These are phyloP conservation scores for Malus asiatica DNA, from an alignment of 306 rosid species.

Conservation along the genomic window DNA sequence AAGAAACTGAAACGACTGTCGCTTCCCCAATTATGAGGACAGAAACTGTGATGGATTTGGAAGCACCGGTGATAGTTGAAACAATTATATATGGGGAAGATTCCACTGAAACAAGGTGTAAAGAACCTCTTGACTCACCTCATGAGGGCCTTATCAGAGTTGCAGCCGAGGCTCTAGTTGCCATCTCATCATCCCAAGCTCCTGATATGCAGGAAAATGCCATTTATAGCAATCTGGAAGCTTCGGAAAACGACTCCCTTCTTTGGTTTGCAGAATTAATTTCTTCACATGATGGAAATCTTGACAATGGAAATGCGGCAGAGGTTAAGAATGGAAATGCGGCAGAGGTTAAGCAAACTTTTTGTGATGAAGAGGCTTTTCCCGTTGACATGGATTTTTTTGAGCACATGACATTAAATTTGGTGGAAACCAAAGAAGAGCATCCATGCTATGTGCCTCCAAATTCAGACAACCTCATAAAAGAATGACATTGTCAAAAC, in stretches of 20 bases:
- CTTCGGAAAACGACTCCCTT: conserved; percentile 32
- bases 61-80: too few species aligned
- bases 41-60: too few species aligned
- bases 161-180: conserved; percentile 75
- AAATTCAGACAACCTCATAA: conserved; percentile 38
- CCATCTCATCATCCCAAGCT: conserved; percentile 41
- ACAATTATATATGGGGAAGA: too few species aligned
- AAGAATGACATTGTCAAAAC: too few species aligned
- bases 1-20: too few species aligned
- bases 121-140: too few species aligned
- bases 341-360: conserved; percentile 9
- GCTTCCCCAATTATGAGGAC: too few species aligned
- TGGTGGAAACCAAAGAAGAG: conserved; percentile 49
- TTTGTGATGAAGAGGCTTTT: conserved; percentile 24
- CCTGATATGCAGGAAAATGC: conserved; percentile 12
- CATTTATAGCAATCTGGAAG: conserved; percentile 20
- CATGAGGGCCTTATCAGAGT: conserved; percentile 7
- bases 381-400: conserved; percentile 44
- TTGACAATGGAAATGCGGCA: conserved; percentile 8
- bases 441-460: conserved; percentile 53
- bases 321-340: neutral
- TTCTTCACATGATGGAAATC: conserved; percentile 32
- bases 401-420: conserved; percentile 65
- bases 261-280: conserved; percentile 59
- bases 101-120: too few species aligned